Evolutionary conservation across 768 basidiomycete genomes (phyloP).

Genomic region (Mycena haematopus): DNA sequence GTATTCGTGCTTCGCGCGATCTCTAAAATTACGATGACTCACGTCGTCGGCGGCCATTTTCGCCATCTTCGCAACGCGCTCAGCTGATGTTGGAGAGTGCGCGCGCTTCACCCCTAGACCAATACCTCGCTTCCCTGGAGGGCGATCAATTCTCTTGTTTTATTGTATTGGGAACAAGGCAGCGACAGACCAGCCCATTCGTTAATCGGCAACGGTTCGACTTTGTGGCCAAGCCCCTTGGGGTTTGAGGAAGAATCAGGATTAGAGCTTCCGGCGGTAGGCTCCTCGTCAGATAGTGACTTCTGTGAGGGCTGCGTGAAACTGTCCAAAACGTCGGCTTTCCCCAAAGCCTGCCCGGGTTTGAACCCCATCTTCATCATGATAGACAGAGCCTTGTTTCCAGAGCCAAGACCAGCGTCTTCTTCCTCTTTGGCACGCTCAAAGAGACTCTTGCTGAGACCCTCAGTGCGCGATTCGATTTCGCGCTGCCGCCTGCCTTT

Average conservation of each 20-base stretch:
- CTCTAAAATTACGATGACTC: conserved; percentile 66
- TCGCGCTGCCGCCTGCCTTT: conserved; percentile 76
- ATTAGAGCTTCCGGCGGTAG: conserved; percentile 9
- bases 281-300: conserved; percentile 5
- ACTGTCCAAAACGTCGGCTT: conserved; percentile 35
- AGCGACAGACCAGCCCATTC: conserved; percentile 78
- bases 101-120: conserved; percentile 70
- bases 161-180: background rate
- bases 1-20: conserved; percentile 74
- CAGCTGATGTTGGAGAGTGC: conserved; percentile 65
- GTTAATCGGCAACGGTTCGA: conserved; percentile 74
- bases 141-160: conserved; percentile 22
- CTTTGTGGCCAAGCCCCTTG: conserved; percentile 48
- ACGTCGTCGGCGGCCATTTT: conserved; percentile 56
- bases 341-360: conserved; percentile 80
- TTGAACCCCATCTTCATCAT: conserved; percentile 97
- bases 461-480: conserved; percentile 77
- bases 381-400: conserved; percentile 83
- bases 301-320: conserved; percentile 2
- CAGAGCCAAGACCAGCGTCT: conserved; percentile 53
- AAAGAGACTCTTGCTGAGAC: conserved; percentile 80
- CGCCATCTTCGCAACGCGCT: conserved; percentile 76
- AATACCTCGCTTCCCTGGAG: conserved; percentile 78
- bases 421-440: conserved; percentile 74
- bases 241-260: conserved; percentile 3